Evolutionary conservation across 1,284 basidiomycete genomes (phyloP), one percentile per base, ranked within the genome.

Genomic region (Grifola frondosa): DNA sequence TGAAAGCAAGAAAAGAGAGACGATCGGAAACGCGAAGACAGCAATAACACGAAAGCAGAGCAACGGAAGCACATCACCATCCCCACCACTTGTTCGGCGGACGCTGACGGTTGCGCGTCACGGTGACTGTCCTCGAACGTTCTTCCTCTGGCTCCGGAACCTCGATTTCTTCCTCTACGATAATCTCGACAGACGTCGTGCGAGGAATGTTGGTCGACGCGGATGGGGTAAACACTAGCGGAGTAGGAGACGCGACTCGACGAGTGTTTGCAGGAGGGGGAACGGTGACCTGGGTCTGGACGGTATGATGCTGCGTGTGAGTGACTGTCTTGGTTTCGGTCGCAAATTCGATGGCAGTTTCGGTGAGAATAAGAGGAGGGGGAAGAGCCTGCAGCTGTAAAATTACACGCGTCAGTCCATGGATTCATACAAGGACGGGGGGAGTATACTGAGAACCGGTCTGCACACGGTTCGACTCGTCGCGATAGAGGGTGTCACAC

Each of bases 221-320:
- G 4, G 77, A 72, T 40, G 75, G 71, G 23, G 71, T 73, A 17
- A 72, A 72, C 57, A 72, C 73, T 58, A 83, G 78, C 6, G 88
- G 87, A 22, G 78, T 77, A 26, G 88, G 88, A 50, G 76, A 77
- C 24, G 84, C 81, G 47, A 81, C 88, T 53, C 78, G 75, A 50
- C 86, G 85, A 37, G 87, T 90, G 60, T 80, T 84, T 57, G 86
- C 83, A 48, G 88, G 88, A 20, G 83, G 76, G 43, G 84, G 86
- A 50, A 84, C 75, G 41, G 78, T 79, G 56, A 84, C 74, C 37
- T 79, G 68, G 30, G 70, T 58, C 28, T 71, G 66, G 30, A 70
- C 64, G 30, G 81, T 84, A 52, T 68, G 62, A 42, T 65, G 63
- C 64, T 82, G 77, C 42, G 75, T 74, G 61, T 75, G 68, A 40